Percentiles rank a stretch among this genome's conserved stretches.
Conservation (phyloP, 768 basidiomycete species). For the Lentinula sp. region DNA sequence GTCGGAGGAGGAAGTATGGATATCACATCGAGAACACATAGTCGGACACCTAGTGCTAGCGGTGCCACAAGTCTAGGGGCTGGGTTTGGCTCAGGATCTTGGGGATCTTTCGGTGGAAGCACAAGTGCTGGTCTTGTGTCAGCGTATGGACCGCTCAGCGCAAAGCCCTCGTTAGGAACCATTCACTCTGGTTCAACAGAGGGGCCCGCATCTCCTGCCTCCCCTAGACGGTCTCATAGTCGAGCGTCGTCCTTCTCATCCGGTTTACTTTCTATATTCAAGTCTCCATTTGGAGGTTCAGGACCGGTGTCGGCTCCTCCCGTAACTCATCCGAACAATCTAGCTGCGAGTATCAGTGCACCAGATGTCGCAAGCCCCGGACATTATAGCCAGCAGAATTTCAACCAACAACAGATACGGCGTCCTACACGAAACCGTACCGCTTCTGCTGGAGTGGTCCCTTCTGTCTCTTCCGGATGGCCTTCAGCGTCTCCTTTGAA, state of each 20-base stretch:
- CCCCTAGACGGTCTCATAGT: conserved; percentile 30
- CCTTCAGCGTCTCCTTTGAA: conserved; percentile 11
- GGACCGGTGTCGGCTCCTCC: not conserved
- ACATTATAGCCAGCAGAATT: conserved; percentile 23
- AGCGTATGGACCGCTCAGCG: conserved; percentile 12
- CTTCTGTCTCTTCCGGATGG: conserved; percentile 9
- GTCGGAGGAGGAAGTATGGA: conserved; percentile 80
- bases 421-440: conserved; percentile 1
- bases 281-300: not conserved
- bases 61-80: not conserved
- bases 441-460: conserved; percentile 9
- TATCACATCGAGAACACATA: conserved; percentile 25
- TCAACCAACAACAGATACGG: conserved; percentile 28
- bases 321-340: not conserved
- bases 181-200: conserved; percentile 3
- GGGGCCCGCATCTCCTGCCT: conserved; percentile 9
- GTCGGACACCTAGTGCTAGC: conserved; percentile 1
- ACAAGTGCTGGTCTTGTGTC: not conserved
- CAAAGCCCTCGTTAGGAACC: conserved; percentile 7
- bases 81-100: not conserved
- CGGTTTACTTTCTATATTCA: conserved; percentile 32
- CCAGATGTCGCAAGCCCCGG: not conserved
- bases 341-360: conserved; percentile 1
- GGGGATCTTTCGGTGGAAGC: not conserved
- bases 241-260: conserved; percentile 48